These are phyloP conservation scores for Sapria himalayana DNA, from an alignment of 345 rosid genomes.

Conservation along the genomic window DNA sequence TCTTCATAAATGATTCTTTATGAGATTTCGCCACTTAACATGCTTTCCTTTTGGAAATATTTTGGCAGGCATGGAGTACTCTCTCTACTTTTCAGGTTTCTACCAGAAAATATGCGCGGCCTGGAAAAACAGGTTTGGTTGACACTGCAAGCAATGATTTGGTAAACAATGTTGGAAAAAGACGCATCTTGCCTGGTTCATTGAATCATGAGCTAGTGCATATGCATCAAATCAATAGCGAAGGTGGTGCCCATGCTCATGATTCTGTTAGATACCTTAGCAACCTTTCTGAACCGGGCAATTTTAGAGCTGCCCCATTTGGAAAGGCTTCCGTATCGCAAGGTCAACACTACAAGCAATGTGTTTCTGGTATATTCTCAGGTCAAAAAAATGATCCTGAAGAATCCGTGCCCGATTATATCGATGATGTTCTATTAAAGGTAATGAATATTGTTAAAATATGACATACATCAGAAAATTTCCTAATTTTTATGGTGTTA, in stretches of 20 bases:
- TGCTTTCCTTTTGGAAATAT: slow-evolving; percentile 4
- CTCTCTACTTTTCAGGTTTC: slow-evolving; percentile 52
- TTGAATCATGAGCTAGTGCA: slow-evolving; percentile 11
- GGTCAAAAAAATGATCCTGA: slow-evolving; percentile 14
- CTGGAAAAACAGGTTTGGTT: slow-evolving; percentile 43
- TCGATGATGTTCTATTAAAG: slow-evolving; percentile 70
- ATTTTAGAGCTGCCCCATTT: slow-evolving; percentile 11
- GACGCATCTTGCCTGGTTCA: slow-evolving; percentile 15
- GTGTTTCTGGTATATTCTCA: slow-evolving; percentile 11
- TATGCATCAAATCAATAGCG: slow-evolving; percentile 14
- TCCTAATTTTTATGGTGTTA: slow-evolving; percentile 1
- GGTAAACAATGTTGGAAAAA: slow-evolving; percentile 17
- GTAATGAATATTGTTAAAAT: slow-evolving; percentile 33
- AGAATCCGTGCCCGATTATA: slow-evolving; percentile 27
- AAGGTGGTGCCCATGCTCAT: slow-evolving; percentile 7
- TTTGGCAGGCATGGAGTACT: slow-evolving; percentile 69
- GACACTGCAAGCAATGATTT: slow-evolving; percentile 16
- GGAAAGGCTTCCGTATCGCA: slow-evolving; percentile 13
- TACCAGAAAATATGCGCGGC: slow-evolving; percentile 34
- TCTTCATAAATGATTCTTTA: neutral
- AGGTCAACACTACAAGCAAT: slow-evolving; percentile 9
- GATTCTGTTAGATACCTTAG: slow-evolving; percentile 14
- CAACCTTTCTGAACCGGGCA: slow-evolving; percentile 14
- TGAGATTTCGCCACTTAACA: slow-evolving; percentile 5
- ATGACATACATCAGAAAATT: no score